phyloP scores from a whole-genome alignment of 768 basidiomycete species.

The Amanita rimosa region DNA sequence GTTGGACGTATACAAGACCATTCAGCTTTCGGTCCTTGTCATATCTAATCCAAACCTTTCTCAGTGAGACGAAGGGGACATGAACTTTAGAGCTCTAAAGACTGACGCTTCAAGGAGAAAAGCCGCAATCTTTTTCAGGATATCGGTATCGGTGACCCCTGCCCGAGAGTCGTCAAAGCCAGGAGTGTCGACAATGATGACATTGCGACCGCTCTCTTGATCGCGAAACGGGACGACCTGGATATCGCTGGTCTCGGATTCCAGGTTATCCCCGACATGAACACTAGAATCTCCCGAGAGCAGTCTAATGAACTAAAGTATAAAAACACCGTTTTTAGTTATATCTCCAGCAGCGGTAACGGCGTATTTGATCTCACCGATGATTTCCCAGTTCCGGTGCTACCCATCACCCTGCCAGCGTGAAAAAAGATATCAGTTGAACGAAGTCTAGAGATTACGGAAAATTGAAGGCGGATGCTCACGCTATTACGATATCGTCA shows the following conservation, averaged over 20 bases:
- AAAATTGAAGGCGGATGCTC: too few species aligned
- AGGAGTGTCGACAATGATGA: background rate
- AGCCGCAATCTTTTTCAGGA: background rate
- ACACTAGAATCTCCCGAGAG: background rate
- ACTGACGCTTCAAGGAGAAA: background rate
- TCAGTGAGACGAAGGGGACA: too few species aligned
- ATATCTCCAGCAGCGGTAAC: too few species aligned
- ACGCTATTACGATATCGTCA: background rate
- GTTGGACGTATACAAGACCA: slow-evolving; percentile 31
- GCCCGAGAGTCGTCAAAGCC: background rate
- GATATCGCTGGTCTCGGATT: background rate
- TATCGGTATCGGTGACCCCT: background rate
- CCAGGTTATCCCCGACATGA: background rate
- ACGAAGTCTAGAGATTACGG: too few species aligned
- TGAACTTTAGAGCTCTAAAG: background rate
- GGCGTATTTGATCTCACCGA: background rate
- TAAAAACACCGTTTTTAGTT: too few species aligned
- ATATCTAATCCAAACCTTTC: too few species aligned
- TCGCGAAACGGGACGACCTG: background rate
- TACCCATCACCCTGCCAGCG: background rate
- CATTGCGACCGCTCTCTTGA: background rate
- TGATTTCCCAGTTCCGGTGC: background rate
- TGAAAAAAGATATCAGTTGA: too few species aligned
- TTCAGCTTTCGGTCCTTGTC: slow-evolving; percentile 17
- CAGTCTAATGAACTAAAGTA: background rate